Conservation (phyloP, 129 eudicot genomes). For the Lactuca sativa region DNA sequence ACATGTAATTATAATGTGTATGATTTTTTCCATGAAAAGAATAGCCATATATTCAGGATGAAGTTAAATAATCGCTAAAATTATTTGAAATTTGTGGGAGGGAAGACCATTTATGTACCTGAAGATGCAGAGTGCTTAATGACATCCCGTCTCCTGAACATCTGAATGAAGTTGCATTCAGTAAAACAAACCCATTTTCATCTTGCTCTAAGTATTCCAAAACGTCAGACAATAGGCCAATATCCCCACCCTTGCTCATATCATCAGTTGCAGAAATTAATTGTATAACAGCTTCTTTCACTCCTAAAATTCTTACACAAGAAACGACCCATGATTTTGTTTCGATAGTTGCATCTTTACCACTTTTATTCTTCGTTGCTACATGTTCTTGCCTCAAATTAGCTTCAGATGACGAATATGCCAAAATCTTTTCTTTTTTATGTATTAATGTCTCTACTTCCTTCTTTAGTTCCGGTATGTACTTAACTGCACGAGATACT, state of each 20-base stretch:
- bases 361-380: not conserved
- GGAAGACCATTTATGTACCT: not conserved
- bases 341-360: not conserved
- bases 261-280: slow-evolving; percentile 24
- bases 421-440: slow-evolving; percentile 30
- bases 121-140: slow-evolving; percentile 38
- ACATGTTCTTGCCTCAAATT: slow-evolving; percentile 2
- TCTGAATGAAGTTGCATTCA: slow-evolving; percentile 32
- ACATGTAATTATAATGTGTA: too few relatives aligned
- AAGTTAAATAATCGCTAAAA: not conserved
- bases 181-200: slow-evolving; percentile 40
- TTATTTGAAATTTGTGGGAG: too few relatives aligned
- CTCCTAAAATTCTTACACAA: slow-evolving; percentile 27
- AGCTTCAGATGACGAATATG: slow-evolving; percentile 5
- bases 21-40: too few relatives aligned
- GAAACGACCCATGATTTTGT: slow-evolving; percentile 8
- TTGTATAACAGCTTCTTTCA: slow-evolving; percentile 40
- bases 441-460: slow-evolving; percentile 36
- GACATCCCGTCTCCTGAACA: slow-evolving; percentile 32
- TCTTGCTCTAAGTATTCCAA: slow-evolving; percentile 31
- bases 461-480: slow-evolving; percentile 53
- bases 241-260: slow-evolving; percentile 2
- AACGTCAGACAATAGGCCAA: slow-evolving; percentile 17
- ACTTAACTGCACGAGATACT: slow-evolving; percentile 34
- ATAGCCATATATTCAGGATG: too few relatives aligned